Base-by-base conservation (phyloP, 495 filamentous ascomycete genomes). In the Cryomyces minteri region DNA sequence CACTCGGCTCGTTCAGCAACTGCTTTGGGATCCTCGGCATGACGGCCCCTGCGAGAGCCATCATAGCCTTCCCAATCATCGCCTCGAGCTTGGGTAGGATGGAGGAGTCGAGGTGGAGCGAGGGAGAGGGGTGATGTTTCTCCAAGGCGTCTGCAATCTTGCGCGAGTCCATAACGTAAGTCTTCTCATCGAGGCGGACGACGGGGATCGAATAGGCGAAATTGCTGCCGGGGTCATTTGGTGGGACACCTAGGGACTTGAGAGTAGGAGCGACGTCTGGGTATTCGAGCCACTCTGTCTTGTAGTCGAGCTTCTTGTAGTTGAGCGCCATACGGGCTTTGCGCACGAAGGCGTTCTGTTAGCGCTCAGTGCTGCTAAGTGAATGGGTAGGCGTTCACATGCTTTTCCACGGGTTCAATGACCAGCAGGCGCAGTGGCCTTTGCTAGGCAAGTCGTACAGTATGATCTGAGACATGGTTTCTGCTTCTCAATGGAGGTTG, bases 281-380 rank as follows among this genome's bases (percentile, higher is more conserved):
- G 54, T 80, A 80, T 51, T 80, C 72, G 45, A 73, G 56, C 74
- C 74, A 81, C 67, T 75, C 63, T 4, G 77, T 82, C 46, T 65
- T 62, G 60, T 79, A 80, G 41, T 70, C 62, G n/a, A 80, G 55
- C 5, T 61, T 59, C 54, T 82, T 80, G 62, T 66, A 75, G 59
- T 79, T 79, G 34, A 82, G 61, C 5, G 60, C 38, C 10, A 80
- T 49, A 4, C 76, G 74, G 40, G 71, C 75, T 78, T 43, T 9
- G 11, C 28, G 32, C 5, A 38, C 36, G 36, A 12, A 38, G 18
- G 18, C 1, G 18, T 25, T 25, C 18, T 25, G 18, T 25, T 25
- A 25, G 18, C 18, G 18, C 18, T 25, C 18, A 25, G 18, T 25
- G 2, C 18, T 25, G 18, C 18, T 2, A 25, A 25, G 18, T 25